Conservation (phyloP, 2,329 filamentous ascomycete genomes). For the Coniochaeta sp. region DNA sequence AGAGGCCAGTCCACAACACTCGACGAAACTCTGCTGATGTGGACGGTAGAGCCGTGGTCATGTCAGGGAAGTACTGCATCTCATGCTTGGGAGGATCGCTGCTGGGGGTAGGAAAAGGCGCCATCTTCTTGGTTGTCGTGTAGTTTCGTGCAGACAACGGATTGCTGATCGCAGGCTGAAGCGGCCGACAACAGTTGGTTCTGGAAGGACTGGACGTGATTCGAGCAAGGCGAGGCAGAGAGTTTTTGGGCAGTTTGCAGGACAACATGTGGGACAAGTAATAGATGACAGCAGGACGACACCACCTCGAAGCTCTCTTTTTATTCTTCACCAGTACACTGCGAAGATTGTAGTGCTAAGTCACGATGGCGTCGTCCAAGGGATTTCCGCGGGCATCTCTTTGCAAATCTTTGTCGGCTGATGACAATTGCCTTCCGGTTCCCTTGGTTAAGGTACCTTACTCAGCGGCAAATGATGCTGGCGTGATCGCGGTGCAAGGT, state of each 20-base stretch:
- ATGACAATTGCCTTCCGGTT: background rate
- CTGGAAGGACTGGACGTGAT: background rate
- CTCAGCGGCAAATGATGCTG: background rate
- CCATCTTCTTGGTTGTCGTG: constrained; percentile 14
- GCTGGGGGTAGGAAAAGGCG: constrained; percentile 20
- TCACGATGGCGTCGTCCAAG: background rate
- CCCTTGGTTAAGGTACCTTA: background rate
- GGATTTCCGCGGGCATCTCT: background rate
- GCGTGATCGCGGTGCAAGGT: background rate
- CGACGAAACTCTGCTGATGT: constrained; percentile 51
- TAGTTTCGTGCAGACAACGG: background rate
- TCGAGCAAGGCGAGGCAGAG: background rate
- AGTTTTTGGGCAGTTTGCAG: background rate
- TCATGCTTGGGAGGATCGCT: constrained; percentile 36
- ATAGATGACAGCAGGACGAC: too few relatives aligned
- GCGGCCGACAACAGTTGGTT: background rate
- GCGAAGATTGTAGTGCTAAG: background rate
- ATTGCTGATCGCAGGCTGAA: background rate
- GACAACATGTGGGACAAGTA: background rate
- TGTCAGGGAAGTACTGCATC: constrained; percentile 53
- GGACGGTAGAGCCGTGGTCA: constrained; percentile 44
- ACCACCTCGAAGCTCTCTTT: background rate
- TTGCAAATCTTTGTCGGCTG: background rate
- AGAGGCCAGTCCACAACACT: constrained; percentile 55
- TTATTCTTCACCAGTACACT: background rate